These are phyloP conservation scores for Blastomyces silverae DNA, from an alignment of 2,329 filamentous ascomycete species.

Conservation along the genomic window DNA sequence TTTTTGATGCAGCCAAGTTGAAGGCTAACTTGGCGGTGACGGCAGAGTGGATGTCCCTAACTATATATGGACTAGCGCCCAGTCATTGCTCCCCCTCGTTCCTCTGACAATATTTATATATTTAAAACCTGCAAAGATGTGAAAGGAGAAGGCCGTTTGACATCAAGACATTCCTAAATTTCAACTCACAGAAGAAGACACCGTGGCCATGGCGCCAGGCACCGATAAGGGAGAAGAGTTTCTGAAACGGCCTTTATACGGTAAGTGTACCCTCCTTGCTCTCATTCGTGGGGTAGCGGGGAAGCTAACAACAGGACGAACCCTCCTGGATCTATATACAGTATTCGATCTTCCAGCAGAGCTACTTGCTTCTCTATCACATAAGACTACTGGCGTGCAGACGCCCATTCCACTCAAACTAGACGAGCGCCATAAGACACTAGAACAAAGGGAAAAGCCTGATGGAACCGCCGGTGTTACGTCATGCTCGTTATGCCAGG, in stretches of 20 bases:
- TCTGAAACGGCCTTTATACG: slow-evolving; percentile 47
- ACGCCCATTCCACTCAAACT: slow-evolving; percentile 27
- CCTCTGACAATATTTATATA: not conserved
- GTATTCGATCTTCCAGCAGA: slow-evolving; percentile 77
- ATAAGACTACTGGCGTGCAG: slow-evolving; percentile 44
- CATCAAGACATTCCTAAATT: not conserved
- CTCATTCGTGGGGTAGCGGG: slow-evolving; percentile 2
- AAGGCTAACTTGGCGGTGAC: not conserved
- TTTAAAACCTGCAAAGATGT: not conserved
- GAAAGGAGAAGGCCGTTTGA: not conserved
- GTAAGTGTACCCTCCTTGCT: slow-evolving; percentile 28
- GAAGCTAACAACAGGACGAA: not conserved
- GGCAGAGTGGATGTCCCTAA: not conserved
- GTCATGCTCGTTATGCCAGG: slow-evolving; percentile 71
- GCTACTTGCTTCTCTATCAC: slow-evolving; percentile 60
- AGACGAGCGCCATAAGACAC: slow-evolving; percentile 24
- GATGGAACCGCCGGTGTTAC: slow-evolving; percentile 51
- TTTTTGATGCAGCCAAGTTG: not conserved
- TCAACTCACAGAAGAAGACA: not conserved
- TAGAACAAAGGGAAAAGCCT: slow-evolving; percentile 34
- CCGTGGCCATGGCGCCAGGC: slow-evolving; percentile 21
- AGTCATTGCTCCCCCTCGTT: not conserved
- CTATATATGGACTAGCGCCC: not conserved
- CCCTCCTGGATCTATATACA: slow-evolving; percentile 34
- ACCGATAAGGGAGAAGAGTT: slow-evolving; percentile 32